Conservation (phyloP, 257 asterid genomes). For the Rehmannia glutinosa region DNA sequence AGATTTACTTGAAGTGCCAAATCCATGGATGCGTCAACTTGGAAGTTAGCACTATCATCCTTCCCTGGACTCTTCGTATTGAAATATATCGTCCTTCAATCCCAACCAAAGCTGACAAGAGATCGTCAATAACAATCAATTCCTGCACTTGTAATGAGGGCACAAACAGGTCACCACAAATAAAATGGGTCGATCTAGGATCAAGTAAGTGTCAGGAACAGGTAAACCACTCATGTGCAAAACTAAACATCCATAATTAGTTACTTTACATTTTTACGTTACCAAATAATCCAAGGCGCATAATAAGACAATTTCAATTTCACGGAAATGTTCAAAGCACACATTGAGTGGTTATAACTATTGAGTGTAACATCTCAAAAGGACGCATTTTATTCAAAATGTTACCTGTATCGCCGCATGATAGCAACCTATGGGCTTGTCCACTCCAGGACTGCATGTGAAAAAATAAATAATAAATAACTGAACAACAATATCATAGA, state of each 20-base stretch:
- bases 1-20: conserved; percentile 76
- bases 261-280: too few species aligned
- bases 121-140: conserved; percentile 82
- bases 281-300: conserved; percentile 5
- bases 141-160: conserved; percentile 14
- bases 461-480: not conserved
- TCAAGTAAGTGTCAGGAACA: not conserved
- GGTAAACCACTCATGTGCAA: too few species aligned
- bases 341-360: not conserved
- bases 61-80: conserved; percentile 56
- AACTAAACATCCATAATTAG: too few species aligned
- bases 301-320: conserved; percentile 12
- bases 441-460: conserved; percentile 51
- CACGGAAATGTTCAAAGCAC: not conserved
- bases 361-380: not conserved
- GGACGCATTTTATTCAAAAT: not conserved
- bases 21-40: conserved; percentile 92
- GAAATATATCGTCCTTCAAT: conserved; percentile 88
- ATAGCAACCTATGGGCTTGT: conserved; percentile 76
- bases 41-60: conserved; percentile 48
- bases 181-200: not conserved
- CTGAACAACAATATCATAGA: conserved; percentile 8
- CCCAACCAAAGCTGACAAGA: conserved; percentile 77
- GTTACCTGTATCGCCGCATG: conserved; percentile 80
- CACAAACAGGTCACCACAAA: not conserved